These are phyloP conservation scores for Thelephora aurantiotincta DNA, from an alignment of 768 basidiomycete species.

Conservation along the genomic window DNA sequence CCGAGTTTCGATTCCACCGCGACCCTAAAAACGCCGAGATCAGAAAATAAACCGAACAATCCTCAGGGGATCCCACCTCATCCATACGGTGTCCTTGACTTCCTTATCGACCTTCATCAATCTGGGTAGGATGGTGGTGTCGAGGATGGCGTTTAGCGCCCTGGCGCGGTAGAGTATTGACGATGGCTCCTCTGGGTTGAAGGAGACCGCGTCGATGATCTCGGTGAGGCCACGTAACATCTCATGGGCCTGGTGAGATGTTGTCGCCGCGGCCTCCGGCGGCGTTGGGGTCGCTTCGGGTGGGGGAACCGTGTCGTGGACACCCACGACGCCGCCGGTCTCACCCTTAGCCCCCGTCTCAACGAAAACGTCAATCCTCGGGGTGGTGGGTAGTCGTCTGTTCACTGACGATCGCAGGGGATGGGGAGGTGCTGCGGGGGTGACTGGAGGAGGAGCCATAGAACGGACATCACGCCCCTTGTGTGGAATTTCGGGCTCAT, in stretches of 20 bases:
- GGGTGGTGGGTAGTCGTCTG: too few relatives aligned
- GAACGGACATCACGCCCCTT: too few relatives aligned
- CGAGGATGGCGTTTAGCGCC: neutral
- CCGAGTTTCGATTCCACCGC: neutral
- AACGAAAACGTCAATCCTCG: too few relatives aligned
- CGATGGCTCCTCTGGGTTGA: neutral
- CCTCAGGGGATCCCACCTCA: neutral
- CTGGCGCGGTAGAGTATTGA: neutral
- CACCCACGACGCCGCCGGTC: too few relatives aligned
- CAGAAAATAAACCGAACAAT: neutral
- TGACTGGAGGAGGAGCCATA: too few relatives aligned
- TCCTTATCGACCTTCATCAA: neutral
- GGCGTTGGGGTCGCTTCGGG: too few relatives aligned
- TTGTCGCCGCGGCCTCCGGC: neutral
- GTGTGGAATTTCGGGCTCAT: too few relatives aligned
- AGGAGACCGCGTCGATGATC: neutral
- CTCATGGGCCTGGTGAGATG: neutral
- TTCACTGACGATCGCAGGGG: too few relatives aligned
- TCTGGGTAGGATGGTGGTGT: neutral
- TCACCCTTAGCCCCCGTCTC: too few relatives aligned
- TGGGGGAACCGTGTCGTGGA: too few relatives aligned
- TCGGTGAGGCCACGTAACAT: neutral
- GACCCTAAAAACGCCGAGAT: neutral
- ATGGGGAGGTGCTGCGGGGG: too few relatives aligned
- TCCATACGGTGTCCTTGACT: neutral